Base-by-base conservation (phyloP, 176 grass and related monocot species). In the Phyllostachys edulis region DNA sequence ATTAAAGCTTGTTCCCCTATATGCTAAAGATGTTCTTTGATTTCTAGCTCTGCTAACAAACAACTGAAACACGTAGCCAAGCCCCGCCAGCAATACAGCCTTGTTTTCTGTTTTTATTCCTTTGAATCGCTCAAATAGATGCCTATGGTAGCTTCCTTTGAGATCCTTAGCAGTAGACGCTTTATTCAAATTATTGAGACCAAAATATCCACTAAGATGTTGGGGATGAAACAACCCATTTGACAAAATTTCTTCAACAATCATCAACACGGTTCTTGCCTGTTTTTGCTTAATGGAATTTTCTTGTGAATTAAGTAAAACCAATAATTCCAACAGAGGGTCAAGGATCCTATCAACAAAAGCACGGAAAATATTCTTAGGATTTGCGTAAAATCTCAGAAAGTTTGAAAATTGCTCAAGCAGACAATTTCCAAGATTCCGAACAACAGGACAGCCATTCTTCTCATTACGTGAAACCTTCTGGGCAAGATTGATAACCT, bases 81-180 rank as follows among this genome's bases (percentile, higher is more conserved):
- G 92, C 46, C 93, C 93, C 6, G 90, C 86, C 71, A 96, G 73
- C 68, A 95, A 84, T 64, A 96, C 93, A 75, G 93, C 89, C 83
- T 92, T 99, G 76, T 93, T 96, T 76, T 99, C 96, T 23, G 84
- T 66, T 91, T 94, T 91, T 68, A 90, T 94, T 59, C 84, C 86
- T 62, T 91, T 90, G 66, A 96, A 94, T 79, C 77, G 78, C 63
- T 89, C 89, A 90, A 99, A 96, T 12, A 99, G 88, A 84, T 96
- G 91, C 40, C 87, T 91, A 78, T 94, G 96, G 69, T 99, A 96
- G 85, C 96, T 98, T 74, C 87, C 93, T 89, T 90, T 99, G 42
- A 92, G 71, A 89, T 91, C 91, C 73, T 75, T 93, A 49, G 61
- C 72, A 20, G 61, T 71, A 66, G 50, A 70, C 23, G 77, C 62